Conservation (phyloP, 768 basidiomycete genomes). For the Polyporus arcularius region DNA sequence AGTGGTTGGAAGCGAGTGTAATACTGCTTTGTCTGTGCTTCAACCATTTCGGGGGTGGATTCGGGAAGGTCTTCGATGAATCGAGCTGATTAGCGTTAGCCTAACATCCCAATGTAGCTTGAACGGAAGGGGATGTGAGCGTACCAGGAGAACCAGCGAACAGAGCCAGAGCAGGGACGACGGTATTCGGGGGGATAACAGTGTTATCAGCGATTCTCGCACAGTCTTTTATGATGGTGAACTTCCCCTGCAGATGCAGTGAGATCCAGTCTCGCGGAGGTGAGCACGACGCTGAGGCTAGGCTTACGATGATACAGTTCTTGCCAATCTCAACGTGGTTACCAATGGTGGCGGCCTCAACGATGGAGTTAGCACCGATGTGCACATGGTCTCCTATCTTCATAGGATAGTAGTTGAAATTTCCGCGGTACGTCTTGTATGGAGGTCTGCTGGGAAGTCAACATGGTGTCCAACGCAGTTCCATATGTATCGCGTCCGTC, state of each 20-base stretch:
- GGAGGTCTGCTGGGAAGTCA: constrained; percentile 55
- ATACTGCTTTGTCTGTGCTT: constrained; percentile 80
- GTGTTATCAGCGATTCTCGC: constrained; percentile 88
- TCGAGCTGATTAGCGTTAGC: constrained; percentile 49
- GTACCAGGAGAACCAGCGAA: constrained; percentile 90
- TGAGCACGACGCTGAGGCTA: not conserved
- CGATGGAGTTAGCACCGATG: constrained; percentile 83
- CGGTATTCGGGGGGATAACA: constrained; percentile 87
- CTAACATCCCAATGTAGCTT: too few relatives aligned
- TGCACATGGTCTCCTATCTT: constrained; percentile 95
- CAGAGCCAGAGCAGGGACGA: constrained; percentile 83
- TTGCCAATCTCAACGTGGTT: constrained; percentile 94
- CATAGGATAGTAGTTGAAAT: constrained; percentile 98
- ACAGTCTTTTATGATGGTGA: constrained; percentile 95
- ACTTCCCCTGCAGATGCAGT: constrained; percentile 73
- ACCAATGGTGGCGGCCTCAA: constrained; percentile 95
- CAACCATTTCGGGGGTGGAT: constrained; percentile 90
- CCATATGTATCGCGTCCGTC: too few relatives aligned
- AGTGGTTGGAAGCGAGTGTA: constrained; percentile 69
- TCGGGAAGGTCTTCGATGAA: constrained; percentile 88
- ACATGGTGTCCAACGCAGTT: not conserved
- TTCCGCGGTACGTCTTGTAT: constrained; percentile 86
- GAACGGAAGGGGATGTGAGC: constrained; percentile 14
- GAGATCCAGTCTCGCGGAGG: not conserved
- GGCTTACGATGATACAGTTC: constrained; percentile 88